Base-by-base conservation (phyloP, 768 basidiomycete species). In the Dendrothele bispora region DNA sequence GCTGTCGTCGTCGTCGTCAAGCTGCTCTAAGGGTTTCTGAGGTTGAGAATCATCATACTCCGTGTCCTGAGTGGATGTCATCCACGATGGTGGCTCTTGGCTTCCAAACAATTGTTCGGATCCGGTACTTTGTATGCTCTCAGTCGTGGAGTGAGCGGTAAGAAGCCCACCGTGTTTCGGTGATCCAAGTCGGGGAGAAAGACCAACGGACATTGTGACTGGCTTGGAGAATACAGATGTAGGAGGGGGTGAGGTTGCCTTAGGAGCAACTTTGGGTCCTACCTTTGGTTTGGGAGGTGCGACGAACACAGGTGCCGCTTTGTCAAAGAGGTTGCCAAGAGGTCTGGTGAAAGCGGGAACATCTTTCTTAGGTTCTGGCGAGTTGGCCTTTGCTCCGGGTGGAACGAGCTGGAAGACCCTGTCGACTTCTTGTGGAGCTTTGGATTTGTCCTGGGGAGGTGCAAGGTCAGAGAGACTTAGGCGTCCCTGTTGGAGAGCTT, bases 381-480 rank as follows among this genome's bases (percentile, higher is more conserved):
- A 21, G 11, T 39, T 14, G 17, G 38, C 8, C 15, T 7, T 20
- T 12, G 35, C 20, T 5, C 11, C 35, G 15, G 51, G 48, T 39
- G 34, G 53, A n/a, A 52, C 51, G 40, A 63, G 54, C 25, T 59
- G 58, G 39, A 67, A 62, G 36, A 46, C 47, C 45, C 65, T 62
- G 51, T 55, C 53, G 43, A 61, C 49, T 40, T 58, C 53, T 56
- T 61, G 65, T 37, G 69, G 58, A 30, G 70, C 65, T 52, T 65
- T 61, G 51, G 69, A 69, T 35, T 54, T 58, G 40, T 69, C 68
- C 37, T 67, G 67, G n/a, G 61, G 54, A 5, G 71, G 67, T 51
- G 73, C 74, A n/a, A 87, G 69, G 49, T 88, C 86, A 7, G 82
- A 82, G 21, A 87, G 50, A 56, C 83, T 82, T 39, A 85, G 63